phyloP scores from a whole-genome alignment of 1,284 basidiomycete genomes.

The Puccinia sorghi region DNA sequence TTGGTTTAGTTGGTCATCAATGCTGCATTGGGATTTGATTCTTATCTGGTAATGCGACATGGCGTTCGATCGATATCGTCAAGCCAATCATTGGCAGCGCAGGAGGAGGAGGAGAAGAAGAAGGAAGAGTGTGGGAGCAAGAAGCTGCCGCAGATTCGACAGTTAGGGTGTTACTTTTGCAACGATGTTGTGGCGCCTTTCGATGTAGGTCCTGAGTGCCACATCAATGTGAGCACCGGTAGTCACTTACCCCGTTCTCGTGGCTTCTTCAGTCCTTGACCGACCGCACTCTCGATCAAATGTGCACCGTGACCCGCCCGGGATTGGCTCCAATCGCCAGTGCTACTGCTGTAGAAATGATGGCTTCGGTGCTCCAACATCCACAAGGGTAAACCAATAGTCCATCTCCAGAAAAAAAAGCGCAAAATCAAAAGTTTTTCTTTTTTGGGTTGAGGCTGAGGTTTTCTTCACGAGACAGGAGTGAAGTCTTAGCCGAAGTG shows the following conservation, averaged over 20 bases:
- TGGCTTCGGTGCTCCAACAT: slow-evolving; percentile 86
- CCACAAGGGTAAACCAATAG: slow-evolving; percentile 68
- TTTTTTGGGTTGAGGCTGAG: not conserved
- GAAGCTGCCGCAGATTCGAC: slow-evolving; percentile 54
- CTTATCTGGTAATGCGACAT: slow-evolving; percentile 95
- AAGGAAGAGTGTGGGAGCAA: slow-evolving; percentile 55
- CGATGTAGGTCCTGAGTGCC: slow-evolving; percentile 65
- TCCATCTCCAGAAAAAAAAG: slow-evolving; percentile 4
- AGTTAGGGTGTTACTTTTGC: slow-evolving; percentile 93
- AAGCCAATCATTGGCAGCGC: slow-evolving; percentile 55
- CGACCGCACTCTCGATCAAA: slow-evolving; percentile 93
- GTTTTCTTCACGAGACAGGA: slow-evolving; percentile 54
- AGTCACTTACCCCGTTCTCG: no score
- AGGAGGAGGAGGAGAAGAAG: no score
- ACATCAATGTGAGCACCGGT: not conserved
- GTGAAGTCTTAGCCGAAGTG: slow-evolving; percentile 62
- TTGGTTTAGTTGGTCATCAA: slow-evolving; percentile 78
- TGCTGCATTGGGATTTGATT: slow-evolving; percentile 92
- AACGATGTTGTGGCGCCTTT: slow-evolving; percentile 96
- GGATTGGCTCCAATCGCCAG: slow-evolving; percentile 90
- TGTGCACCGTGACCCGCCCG: slow-evolving; percentile 98
- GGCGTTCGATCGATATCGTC: slow-evolving; percentile 64
- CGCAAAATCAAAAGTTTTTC: not conserved
- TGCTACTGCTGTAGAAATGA: slow-evolving; percentile 85
- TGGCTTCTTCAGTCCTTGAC: slow-evolving; percentile 70